phyloP scores from a whole-genome alignment of 441 rosid species.

The Isatis lusitanica region DNA sequence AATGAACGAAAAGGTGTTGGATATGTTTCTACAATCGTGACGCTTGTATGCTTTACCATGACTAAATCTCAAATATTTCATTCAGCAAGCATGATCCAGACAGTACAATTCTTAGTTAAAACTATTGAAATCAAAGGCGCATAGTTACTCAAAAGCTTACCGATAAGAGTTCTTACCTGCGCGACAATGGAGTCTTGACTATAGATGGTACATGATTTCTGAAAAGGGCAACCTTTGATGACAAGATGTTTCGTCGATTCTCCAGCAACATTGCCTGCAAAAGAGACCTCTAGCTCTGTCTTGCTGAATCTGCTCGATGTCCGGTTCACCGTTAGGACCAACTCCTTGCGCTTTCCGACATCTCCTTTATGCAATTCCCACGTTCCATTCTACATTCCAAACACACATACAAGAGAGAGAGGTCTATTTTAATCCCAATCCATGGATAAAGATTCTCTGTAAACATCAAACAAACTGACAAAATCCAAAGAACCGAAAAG shows the following conservation, averaged over 20 bases:
- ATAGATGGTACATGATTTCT: constrained; percentile 75
- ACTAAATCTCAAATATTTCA: background rate
- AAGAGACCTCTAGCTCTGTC: constrained; percentile 57
- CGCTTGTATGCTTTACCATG: background rate
- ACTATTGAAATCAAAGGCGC: background rate
- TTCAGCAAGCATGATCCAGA: background rate
- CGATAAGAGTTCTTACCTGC: constrained; percentile 53
- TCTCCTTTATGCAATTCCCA: constrained; percentile 69
- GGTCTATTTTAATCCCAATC: background rate
- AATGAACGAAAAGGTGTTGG: background rate
- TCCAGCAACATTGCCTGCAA: constrained; percentile 35
- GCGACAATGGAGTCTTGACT: constrained; percentile 62
- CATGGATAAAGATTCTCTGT: background rate
- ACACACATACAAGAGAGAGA: constrained; percentile 16
- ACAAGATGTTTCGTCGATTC: constrained; percentile 40
- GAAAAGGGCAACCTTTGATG: constrained; percentile 68
- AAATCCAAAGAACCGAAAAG: background rate
- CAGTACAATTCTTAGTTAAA: background rate
- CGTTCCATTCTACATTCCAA: constrained; percentile 51
- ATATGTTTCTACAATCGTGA: background rate
- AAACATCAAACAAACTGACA: background rate
- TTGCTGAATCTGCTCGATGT: constrained; percentile 45
- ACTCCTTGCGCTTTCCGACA: constrained; percentile 42
- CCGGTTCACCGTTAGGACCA: constrained; percentile 56
- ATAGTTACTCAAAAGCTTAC: background rate